phyloP scores from a whole-genome alignment of 2,329 filamentous ascomycete genomes.

The Zymoseptoria passerinii region DNA sequence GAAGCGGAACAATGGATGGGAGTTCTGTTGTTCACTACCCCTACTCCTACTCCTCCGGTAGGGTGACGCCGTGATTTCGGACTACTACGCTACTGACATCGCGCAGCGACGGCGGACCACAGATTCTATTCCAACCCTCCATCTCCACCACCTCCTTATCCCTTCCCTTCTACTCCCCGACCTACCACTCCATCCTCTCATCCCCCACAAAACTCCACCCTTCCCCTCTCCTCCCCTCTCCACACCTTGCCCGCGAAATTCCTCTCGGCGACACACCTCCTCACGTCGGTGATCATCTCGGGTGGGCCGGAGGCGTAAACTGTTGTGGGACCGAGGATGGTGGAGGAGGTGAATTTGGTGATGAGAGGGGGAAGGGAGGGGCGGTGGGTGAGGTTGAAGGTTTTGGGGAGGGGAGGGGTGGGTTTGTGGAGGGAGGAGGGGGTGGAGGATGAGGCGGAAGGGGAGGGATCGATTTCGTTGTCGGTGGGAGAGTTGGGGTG shows the following conservation, averaged over 20 bases:
- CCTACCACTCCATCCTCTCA: not conserved
- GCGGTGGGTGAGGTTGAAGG: conserved; percentile 4
- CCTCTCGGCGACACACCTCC: conserved; percentile 8
- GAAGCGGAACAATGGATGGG: too few relatives aligned
- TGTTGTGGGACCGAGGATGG: not conserved
- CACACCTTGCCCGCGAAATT: not conserved
- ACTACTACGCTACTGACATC: too few relatives aligned
- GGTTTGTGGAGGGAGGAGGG: not conserved
- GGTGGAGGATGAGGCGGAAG: not conserved
- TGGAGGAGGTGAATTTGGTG: conserved; percentile 11
- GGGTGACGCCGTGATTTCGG: too few relatives aligned
- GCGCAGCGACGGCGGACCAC: too few relatives aligned
- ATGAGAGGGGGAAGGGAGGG: conserved; percentile 8
- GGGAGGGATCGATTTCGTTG: conserved; percentile 2
- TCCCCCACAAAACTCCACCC: not conserved
- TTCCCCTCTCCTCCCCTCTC: not conserved
- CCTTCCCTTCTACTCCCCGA: too few relatives aligned
- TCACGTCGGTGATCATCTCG: conserved; percentile 15
- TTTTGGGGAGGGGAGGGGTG: not conserved
- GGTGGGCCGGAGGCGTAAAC: conserved; percentile 17
- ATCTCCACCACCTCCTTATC: too few relatives aligned
- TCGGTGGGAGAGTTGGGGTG: not conserved
- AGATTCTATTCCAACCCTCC: too few relatives aligned
- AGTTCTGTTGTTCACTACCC: too few relatives aligned
- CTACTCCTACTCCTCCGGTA: too few relatives aligned